A percentile compares a stretch with the other conserved stretches of the same genome.
Evolutionary conservation across 1,139 yeast species (phyloP).

Genomic region (Ogataea hybrid): DNA sequence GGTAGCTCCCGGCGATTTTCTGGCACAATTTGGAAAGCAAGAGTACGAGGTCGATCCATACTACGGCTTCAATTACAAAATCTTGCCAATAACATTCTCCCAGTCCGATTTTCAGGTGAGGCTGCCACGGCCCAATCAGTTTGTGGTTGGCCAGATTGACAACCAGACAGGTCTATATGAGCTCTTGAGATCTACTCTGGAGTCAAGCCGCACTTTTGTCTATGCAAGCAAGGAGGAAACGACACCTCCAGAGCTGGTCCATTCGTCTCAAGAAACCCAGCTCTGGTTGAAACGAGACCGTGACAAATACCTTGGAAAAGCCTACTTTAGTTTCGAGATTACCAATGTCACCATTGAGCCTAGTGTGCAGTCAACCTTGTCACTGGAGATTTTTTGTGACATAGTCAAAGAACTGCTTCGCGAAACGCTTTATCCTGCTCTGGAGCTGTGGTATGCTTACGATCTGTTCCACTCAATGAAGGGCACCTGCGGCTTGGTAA

Average conservation of each 20-base stretch:
- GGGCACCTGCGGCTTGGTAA: constrained; percentile 47
- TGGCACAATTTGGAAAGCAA: constrained; percentile 4
- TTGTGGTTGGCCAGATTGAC: constrained; percentile 33
- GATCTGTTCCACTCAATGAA: constrained; percentile 49
- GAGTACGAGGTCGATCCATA: constrained; percentile 9
- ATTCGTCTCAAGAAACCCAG: constrained; percentile 37
- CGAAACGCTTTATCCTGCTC: constrained; percentile 47
- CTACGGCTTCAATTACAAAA: constrained; percentile 35
- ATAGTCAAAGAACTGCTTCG: constrained; percentile 40
- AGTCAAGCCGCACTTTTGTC: constrained; percentile 33
- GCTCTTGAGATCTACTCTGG: constrained; percentile 20
- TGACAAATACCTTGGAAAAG: constrained; percentile 16
- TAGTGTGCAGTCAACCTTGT: constrained; percentile 37
- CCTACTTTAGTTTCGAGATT: constrained; percentile 46
- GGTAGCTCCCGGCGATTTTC: constrained; percentile 28
- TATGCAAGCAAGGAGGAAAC: constrained; percentile 30
- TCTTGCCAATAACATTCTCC: constrained; percentile 19
- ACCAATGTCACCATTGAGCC: constrained; percentile 31
- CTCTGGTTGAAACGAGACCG: constrained; percentile 48
- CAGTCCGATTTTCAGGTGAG: constrained; percentile 3
- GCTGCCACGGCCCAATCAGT: constrained; percentile 32
- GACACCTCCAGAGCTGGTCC: constrained; percentile 33
- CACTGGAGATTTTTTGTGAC: constrained; percentile 50
- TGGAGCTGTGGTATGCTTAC: constrained; percentile 52
- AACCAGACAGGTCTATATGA: constrained; percentile 27